Evolutionary conservation across 768 basidiomycete genomes (phyloP).

Genomic region (Naganishia vaughanmartiniae): DNA sequence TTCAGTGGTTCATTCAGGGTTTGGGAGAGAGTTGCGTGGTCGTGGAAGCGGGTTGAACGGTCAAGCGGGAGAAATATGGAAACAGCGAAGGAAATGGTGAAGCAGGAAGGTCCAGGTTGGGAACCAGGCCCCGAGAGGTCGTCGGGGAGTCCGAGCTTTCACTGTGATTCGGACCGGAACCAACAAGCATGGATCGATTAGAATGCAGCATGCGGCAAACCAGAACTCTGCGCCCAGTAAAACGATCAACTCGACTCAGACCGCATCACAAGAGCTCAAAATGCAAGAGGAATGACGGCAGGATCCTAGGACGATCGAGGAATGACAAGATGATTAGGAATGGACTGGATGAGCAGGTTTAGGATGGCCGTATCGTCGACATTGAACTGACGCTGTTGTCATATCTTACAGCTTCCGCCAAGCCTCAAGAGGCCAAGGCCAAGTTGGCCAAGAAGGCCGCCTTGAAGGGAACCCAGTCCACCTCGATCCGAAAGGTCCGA

Average conservation of each 20-base stretch:
- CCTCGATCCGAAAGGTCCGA: constrained; percentile 74
- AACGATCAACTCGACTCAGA: too few species aligned
- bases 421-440: constrained; percentile 64
- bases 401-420: constrained; percentile 40
- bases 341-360: neutral
- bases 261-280: too few species aligned
- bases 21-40: neutral
- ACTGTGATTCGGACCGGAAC: too few species aligned
- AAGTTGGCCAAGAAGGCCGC: constrained; percentile 96
- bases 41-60: too few species aligned
- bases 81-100: neutral
- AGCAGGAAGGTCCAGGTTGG: neutral
- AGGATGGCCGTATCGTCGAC: neutral
- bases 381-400: constrained; percentile 3
- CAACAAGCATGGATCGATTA: too few species aligned
- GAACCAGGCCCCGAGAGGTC: neutral
- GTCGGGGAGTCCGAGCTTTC: neutral
- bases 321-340: neutral
- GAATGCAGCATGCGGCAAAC: too few species aligned
- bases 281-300: neutral
- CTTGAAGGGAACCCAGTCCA: constrained; percentile 76
- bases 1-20: neutral
- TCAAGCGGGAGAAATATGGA: neutral
- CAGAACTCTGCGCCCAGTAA: too few species aligned
- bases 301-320: too few species aligned